These are phyloP conservation scores for Coffea canephora DNA, from an alignment of 257 asterid genomes.

Conservation along the genomic window DNA sequence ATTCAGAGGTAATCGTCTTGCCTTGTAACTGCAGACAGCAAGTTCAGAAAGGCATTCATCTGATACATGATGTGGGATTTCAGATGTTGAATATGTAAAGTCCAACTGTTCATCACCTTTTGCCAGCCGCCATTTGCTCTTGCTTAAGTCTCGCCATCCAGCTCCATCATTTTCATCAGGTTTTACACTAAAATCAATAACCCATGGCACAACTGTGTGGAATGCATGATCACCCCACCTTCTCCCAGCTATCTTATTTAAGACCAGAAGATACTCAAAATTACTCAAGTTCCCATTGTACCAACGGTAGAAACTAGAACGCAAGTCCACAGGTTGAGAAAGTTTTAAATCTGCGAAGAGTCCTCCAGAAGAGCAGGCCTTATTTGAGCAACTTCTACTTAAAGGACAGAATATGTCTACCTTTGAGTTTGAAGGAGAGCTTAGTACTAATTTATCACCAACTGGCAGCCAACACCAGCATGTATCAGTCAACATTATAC, in stretches of 20 bases:
- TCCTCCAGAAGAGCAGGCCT: constrained; percentile 55
- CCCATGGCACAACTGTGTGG: constrained; percentile 93
- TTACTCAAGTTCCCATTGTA: constrained; percentile 89
- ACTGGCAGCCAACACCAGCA: constrained; percentile 83
- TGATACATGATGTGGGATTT: constrained; percentile 92
- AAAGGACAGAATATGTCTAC: constrained; percentile 29
- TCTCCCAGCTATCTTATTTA: constrained; percentile 88
- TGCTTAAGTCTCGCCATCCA: constrained; percentile 95
- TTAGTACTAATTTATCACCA: constrained; percentile 44
- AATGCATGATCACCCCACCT: constrained; percentile 98
- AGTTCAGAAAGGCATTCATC: constrained; percentile 97
- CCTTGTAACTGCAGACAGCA: constrained; percentile 99
- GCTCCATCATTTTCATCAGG: constrained; percentile 61
- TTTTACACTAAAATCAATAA: constrained; percentile 72
- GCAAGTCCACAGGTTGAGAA: constrained; percentile 59
- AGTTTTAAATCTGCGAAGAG: constrained; percentile 64
- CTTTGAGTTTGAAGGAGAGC: constrained; percentile 32
- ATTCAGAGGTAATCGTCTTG: constrained; percentile 90
- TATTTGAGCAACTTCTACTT: constrained; percentile 35
- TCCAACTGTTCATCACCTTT: constrained; percentile 98
- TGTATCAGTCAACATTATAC: constrained; percentile 59
- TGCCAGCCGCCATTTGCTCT: constrained; percentile 98
- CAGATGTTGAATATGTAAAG: constrained; percentile 94
- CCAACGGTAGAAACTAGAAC: constrained; percentile 73
- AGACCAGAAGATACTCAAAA: constrained; percentile 84